Conservation (phyloP, 225 moss, liverwort and hornwort genomes). For the Climacium dendroides region DNA sequence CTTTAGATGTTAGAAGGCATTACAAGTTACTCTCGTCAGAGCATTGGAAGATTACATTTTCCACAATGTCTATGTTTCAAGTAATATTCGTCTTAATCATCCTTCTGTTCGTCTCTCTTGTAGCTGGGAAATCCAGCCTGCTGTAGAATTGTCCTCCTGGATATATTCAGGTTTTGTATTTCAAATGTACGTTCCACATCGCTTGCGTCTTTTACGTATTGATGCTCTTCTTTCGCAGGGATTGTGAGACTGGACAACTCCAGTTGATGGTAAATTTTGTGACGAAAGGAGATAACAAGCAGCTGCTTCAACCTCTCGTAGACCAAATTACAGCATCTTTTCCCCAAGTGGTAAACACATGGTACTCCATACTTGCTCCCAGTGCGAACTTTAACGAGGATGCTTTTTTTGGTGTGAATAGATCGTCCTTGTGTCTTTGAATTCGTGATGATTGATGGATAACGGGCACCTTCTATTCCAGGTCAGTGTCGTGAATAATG, state of each 20-base stretch:
- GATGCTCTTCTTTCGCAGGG: conserved; percentile 22
- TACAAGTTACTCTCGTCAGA: neutral
- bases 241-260: conserved; percentile 55
- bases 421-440: neutral
- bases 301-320: conserved; percentile 69
- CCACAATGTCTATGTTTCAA: neutral
- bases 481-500: conserved; percentile 90
- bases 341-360: conserved; percentile 66
- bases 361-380: neutral
- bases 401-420: neutral
- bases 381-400: neutral
- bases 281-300: conserved; percentile 71
- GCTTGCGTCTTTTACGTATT: neutral
- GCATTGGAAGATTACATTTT: neutral
- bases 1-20: neutral
- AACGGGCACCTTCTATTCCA: neutral
- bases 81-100: neutral
- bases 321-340: conserved; percentile 43
- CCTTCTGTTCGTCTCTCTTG: neutral
- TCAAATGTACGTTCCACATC: neutral
- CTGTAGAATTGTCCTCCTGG: neutral
- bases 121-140: neutral
- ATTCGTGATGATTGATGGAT: neutral
- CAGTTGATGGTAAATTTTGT: conserved; percentile 97
- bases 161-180: neutral